Percentiles rank a stretch among this genome's conserved stretches.
These are phyloP conservation scores for Pyracantha coccinea DNA, from an alignment of 331 rosid species.

Conservation along the genomic window DNA sequence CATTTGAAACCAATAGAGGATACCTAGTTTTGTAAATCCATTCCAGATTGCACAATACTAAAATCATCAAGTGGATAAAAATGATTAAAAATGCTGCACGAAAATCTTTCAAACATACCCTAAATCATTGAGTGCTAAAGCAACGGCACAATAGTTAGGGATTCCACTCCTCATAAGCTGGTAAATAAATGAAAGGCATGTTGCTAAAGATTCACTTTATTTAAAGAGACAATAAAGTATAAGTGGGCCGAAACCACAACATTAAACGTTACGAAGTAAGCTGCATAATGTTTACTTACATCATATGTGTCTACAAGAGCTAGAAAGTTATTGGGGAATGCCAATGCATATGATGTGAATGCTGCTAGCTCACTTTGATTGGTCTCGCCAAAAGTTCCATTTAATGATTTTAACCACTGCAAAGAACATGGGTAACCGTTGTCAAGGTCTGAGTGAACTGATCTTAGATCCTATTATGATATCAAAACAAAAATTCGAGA, in stretches of 20 bases:
- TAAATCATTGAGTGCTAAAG: constrained; percentile 78
- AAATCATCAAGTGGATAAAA: background rate
- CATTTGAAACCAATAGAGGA: background rate
- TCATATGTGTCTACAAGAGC: constrained; percentile 97
- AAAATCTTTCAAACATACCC: constrained; percentile 40
- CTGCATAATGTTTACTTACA: constrained; percentile 34
- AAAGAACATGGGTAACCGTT: constrained; percentile 17
- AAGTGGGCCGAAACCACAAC: constrained; percentile 9
- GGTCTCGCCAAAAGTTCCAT: constrained; percentile 69
- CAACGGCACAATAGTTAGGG: constrained; percentile 95
- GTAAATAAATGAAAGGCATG: constrained; percentile 15
- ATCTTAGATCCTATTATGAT: background rate
- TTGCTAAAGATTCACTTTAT: background rate
- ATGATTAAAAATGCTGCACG: background rate
- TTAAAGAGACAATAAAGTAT: background rate
- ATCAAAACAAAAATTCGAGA: background rate
- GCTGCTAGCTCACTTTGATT: constrained; percentile 95
- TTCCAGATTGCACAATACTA: background rate
- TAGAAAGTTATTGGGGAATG: constrained; percentile 77
- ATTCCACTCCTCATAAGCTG: constrained; percentile 95
- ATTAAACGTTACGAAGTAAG: background rate
- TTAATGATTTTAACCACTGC: constrained; percentile 57
- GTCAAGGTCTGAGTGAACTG: background rate
- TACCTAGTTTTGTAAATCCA: background rate
- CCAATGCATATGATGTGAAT: constrained; percentile 87